Conservation (phyloP, 129 eudicot genomes). For the Daucus carota region DNA sequence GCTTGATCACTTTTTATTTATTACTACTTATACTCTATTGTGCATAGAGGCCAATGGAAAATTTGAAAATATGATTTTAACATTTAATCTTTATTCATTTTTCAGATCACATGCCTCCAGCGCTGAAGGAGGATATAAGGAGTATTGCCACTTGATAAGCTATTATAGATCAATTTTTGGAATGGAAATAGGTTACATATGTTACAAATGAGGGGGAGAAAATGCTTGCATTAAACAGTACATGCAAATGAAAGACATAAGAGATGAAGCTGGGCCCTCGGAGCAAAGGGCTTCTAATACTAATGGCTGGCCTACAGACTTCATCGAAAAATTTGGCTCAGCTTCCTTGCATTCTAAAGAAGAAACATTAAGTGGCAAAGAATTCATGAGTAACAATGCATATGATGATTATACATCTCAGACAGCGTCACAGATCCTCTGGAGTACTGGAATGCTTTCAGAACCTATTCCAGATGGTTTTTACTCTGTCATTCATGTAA, state of each 20-base stretch:
- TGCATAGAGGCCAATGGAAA: neutral
- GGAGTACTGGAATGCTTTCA: conserved; percentile 88
- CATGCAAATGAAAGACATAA: conserved; percentile 53
- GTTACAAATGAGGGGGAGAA: conserved; percentile 27
- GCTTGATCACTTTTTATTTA: neutral
- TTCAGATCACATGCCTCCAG: conserved; percentile 39
- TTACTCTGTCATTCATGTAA: conserved; percentile 84
- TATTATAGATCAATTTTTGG: conserved; percentile 8
- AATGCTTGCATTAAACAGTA: conserved; percentile 32
- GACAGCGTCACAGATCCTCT: conserved; percentile 72
- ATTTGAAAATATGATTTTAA: neutral
- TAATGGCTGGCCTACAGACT: conserved; percentile 76
- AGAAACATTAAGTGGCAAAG: conserved; percentile 35
- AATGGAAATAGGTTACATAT: conserved; percentile 23
- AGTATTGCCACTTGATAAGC: conserved; percentile 13
- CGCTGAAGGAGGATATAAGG: conserved; percentile 14
- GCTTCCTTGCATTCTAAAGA: conserved; percentile 58
- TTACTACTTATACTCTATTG: neutral
- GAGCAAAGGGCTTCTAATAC: conserved; percentile 53
- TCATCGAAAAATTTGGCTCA: conserved; percentile 59
- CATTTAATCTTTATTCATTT: conserved; percentile 4
- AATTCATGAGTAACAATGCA: conserved; percentile 40
- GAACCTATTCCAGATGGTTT: conserved; percentile 95
- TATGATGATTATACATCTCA: conserved; percentile 35
- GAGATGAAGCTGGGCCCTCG: conserved; percentile 49